Percentiles rank a stretch among this genome's conserved stretches.
Conservation (phyloP, 2,329 filamentous ascomycete species). For the Aspergillus flavus region DNA sequence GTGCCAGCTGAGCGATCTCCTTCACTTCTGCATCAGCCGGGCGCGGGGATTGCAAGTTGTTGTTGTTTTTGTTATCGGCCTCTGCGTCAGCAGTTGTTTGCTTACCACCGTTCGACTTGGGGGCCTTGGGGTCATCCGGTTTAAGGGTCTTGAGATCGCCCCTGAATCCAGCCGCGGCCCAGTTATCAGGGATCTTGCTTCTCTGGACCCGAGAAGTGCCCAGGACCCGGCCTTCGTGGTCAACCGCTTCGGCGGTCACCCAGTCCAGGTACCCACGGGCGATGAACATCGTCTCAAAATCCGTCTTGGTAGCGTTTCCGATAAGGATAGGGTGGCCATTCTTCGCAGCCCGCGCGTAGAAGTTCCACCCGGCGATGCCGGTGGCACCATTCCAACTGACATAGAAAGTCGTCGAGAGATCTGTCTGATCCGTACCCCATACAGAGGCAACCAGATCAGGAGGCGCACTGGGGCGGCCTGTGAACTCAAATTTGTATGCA, state of each 20-base stretch:
- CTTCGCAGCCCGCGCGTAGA: conserved; percentile 33
- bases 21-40: background rate
- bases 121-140: conserved; percentile 9
- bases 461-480: conserved; percentile 32
- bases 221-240: conserved; percentile 23
- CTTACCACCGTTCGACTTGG: background rate
- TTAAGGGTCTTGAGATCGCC: background rate
- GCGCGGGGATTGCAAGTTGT: background rate
- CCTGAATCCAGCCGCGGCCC: conserved; percentile 16
- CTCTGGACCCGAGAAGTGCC: conserved; percentile 21
- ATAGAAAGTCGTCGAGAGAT: conserved; percentile 33
- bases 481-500: conserved; percentile 41
- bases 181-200: conserved; percentile 17
- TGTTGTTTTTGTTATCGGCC: background rate
- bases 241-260: conserved; percentile 31
- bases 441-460: conserved; percentile 34
- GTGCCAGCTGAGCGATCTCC: background rate
- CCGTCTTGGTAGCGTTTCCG: conserved; percentile 27
- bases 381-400: conserved; percentile 45
- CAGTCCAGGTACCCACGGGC: conserved; percentile 32
- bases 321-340: conserved; percentile 28
- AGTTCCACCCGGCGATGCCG: conserved; percentile 37
- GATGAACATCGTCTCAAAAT: conserved; percentile 38
- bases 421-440: conserved; percentile 27
- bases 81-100: background rate